These are phyloP conservation scores for Aureobasidium sp. DNA, from an alignment of 2,329 filamentous ascomycete genomes.

Conservation along the genomic window DNA sequence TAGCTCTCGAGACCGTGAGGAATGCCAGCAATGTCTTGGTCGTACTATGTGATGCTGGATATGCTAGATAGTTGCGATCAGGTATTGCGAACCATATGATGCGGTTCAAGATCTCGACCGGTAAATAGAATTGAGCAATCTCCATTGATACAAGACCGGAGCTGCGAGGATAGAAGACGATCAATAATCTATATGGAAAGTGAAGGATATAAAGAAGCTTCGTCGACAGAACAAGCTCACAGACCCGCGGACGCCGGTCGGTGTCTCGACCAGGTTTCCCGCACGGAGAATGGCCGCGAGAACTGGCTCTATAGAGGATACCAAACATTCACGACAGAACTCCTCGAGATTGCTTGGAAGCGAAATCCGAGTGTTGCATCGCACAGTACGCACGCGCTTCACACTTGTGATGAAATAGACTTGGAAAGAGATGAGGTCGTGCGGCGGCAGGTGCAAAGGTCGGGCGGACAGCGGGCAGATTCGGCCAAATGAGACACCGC, in stretches of 20 bases:
- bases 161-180: no score
- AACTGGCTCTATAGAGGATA: background rate
- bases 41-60: background rate
- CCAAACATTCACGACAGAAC: no score
- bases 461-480: background rate
- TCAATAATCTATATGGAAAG: no score
- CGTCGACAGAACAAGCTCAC: no score
- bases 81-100: background rate
- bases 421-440: no score
- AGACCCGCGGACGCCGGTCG: no score
- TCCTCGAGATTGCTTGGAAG: no score
- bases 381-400: no score
- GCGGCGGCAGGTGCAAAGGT: background rate
- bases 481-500: background rate
- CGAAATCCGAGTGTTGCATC: no score
- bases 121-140: background rate
- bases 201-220: no score
- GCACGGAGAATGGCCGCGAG: background rate
- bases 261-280: background rate
- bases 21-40: conserved; percentile 1
- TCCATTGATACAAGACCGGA: no score
- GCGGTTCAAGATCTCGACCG: background rate
- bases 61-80: background rate
- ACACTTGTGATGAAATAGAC: no score
- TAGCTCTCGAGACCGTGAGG: background rate